A percentile compares a stretch with the other conserved stretches of the same genome.
phyloP scores from a whole-genome alignment of 805 yeast species.

The Komagataella kurtzmanii region DNA sequence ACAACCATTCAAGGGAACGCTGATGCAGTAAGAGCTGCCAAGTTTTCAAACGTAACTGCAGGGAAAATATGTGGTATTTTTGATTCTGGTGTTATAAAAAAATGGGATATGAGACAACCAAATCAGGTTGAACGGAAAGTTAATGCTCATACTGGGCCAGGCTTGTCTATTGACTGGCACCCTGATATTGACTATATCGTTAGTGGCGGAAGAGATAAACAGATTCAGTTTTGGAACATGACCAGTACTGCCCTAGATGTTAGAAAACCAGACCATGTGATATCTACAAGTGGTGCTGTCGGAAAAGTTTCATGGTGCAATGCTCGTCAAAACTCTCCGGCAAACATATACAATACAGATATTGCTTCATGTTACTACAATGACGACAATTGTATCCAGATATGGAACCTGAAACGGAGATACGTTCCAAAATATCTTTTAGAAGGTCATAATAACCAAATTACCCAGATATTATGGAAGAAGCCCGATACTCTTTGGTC shows the following conservation, averaged over 20 bases:
- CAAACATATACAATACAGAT: constrained; percentile 32
- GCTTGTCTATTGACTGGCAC: constrained; percentile 79
- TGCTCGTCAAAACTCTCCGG: constrained; percentile 22
- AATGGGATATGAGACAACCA: constrained; percentile 75
- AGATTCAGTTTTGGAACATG: constrained; percentile 66
- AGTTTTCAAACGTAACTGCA: constrained; percentile 36
- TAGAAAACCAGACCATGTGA: constrained; percentile 51
- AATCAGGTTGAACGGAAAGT: constrained; percentile 50
- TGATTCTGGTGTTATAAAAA: constrained; percentile 79
- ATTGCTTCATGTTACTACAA: constrained; percentile 64
- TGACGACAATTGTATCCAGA: constrained; percentile 56
- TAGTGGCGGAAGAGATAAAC: constrained; percentile 89
- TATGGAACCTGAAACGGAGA: constrained; percentile 59
- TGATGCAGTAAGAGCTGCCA: constrained; percentile 54
- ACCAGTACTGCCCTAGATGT: constrained; percentile 20
- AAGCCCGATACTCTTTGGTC: constrained; percentile 32
- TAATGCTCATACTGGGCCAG: constrained; percentile 88
- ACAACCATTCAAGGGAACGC: constrained; percentile 45
- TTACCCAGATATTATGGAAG: constrained; percentile 47
- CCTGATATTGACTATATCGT: constrained; percentile 69
- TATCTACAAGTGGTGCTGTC: constrained; percentile 68
- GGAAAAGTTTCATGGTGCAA: constrained; percentile 61
- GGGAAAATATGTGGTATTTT: constrained; percentile 63
- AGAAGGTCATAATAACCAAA: constrained; percentile 32
- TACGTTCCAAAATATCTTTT: constrained; percentile 52